phyloP scores from a whole-genome alignment of 2,329 filamentous ascomycete species.

The Herpomyces periplanetae region DNA sequence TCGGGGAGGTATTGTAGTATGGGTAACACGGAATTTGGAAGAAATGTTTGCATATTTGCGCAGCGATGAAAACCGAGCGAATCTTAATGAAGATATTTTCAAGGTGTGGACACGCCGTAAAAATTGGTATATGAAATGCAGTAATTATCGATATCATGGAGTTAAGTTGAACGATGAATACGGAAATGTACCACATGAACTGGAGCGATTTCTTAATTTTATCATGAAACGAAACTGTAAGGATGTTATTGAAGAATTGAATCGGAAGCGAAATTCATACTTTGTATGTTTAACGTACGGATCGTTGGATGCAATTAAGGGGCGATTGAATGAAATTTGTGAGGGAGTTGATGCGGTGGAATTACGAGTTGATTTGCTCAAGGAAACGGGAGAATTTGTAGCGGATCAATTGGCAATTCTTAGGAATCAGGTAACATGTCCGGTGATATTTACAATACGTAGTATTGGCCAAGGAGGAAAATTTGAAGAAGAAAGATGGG shows the following conservation, averaged over 20 bases:
- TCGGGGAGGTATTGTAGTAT: constrained; percentile 39
- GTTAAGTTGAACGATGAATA: constrained; percentile 15
- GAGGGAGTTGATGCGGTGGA: constrained; percentile 77
- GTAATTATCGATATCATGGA: constrained; percentile 72
- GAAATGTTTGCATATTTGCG: constrained; percentile 60
- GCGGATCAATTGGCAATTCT: constrained; percentile 42
- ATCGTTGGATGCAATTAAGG: constrained; percentile 20
- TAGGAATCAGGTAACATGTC: constrained; percentile 26
- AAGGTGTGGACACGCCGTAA: constrained; percentile 60
- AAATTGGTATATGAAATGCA: constrained; percentile 64
- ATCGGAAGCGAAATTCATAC: constrained; percentile 32
- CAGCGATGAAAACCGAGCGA: constrained; percentile 56
- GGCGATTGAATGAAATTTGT: constrained; percentile 26
- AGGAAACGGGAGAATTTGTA: constrained; percentile 37
- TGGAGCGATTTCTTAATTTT: constrained; percentile 26
- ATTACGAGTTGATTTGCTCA: constrained; percentile 55
- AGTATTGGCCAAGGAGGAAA: constrained; percentile 51
- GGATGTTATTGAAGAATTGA: constrained; percentile 16
- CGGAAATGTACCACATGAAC: constrained; percentile 16
- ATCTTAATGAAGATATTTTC: constrained; percentile 69
- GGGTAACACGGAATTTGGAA: constrained; percentile 54
- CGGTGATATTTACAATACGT: constrained; percentile 67
- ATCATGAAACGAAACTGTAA: constrained; percentile 20
- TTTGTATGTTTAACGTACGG: constrained; percentile 71
- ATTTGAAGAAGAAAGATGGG: constrained; percentile 35